phyloP scores from a whole-genome alignment of 345 rosid species.

The Eucalyptus regnans region DNA sequence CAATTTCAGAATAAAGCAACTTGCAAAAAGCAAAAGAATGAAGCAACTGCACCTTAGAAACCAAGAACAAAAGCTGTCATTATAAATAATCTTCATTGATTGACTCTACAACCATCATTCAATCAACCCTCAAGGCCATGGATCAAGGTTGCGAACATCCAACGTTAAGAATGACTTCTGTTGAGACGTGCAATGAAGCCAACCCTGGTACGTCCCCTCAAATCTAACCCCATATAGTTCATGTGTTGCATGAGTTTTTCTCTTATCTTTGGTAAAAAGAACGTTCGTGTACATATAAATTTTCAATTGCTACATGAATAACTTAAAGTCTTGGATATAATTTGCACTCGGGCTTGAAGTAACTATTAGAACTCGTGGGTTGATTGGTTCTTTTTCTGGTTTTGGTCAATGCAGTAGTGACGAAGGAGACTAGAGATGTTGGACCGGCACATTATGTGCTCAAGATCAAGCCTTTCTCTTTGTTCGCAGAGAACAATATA shows the following conservation, averaged over 20 bases:
- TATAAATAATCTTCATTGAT: not conserved
- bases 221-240: not conserved
- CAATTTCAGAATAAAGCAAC: not conserved
- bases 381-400: not conserved
- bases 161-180: not conserved
- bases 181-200: not conserved
- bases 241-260: not conserved
- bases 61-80: not conserved
- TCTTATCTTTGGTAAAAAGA: not conserved
- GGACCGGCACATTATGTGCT: not conserved
- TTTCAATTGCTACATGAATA: not conserved
- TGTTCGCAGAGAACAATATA: not conserved
- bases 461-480: not conserved
- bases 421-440: not conserved
- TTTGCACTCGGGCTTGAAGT: not conserved
- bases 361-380: not conserved
- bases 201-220: not conserved
- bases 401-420: not conserved
- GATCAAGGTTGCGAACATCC: not conserved
- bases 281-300: not conserved
- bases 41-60: not conserved
- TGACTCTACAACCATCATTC: not conserved
- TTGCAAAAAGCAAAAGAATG: not conserved
- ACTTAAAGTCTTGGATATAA: not conserved
- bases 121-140: not conserved